These are phyloP conservation scores for Fusarium sp. DNA, from an alignment of 2,329 filamentous ascomycete genomes.

Conservation along the genomic window DNA sequence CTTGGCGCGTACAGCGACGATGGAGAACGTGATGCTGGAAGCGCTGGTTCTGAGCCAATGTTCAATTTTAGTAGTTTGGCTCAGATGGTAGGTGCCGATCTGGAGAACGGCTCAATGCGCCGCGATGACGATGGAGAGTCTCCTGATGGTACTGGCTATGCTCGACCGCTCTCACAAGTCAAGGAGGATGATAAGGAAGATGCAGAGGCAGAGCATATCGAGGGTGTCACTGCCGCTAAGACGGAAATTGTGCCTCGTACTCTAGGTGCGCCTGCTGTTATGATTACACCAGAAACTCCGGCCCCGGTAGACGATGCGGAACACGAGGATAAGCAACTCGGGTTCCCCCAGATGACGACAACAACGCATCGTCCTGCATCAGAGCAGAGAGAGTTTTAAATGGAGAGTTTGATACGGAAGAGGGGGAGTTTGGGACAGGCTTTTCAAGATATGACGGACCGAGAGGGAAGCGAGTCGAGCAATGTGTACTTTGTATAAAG, in stretches of 20 bases:
- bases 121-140: conserved; percentile 49
- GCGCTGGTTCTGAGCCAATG: conserved; percentile 76
- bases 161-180: conserved; percentile 54
- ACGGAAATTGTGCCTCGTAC: conserved; percentile 8
- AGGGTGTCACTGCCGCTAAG: conserved; percentile 31
- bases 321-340: conserved; percentile 61
- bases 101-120: conserved; percentile 61
- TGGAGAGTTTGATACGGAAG: conserved; percentile 48
- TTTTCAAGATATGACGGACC: conserved; percentile 5
- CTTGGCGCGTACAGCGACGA: conserved; percentile 62
- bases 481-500: conserved; percentile 49
- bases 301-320: conserved; percentile 52
- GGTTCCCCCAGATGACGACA: conserved; percentile 56
- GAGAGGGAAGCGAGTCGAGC: conserved; percentile 15
- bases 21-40: conserved; percentile 64
- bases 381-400: conserved; percentile 5
- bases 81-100: conserved; percentile 80
- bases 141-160: conserved; percentile 31
- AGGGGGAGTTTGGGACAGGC: conserved; percentile 14
- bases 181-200: conserved; percentile 57
- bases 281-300: conserved; percentile 66
- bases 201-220: conserved; percentile 51
- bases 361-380: conserved; percentile 5
- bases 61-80: conserved; percentile 93
- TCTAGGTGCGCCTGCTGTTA: conserved; percentile 57